Evolutionary conservation across 495 filamentous ascomycete species (phyloP).

Genomic region (Entonaema liquescens): DNA sequence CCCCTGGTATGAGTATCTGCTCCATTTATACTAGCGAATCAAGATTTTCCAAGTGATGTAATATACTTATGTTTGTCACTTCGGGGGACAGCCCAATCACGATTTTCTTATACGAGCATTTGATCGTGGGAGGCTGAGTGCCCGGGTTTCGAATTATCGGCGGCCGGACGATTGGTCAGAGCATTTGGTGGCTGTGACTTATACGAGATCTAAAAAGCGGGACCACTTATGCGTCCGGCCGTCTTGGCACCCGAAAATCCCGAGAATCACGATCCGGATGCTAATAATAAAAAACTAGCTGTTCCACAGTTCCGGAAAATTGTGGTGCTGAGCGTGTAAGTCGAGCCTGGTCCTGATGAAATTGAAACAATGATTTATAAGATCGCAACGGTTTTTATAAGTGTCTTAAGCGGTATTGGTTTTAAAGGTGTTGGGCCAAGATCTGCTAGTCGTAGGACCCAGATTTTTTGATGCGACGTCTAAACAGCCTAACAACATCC

Average conservation of each 20-base stretch:
- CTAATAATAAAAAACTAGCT: not conserved
- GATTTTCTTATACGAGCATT: not conserved
- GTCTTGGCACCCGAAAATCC: slow-evolving; percentile 1
- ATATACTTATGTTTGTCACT: not conserved
- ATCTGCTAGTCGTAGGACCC: not conserved
- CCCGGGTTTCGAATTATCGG: not conserved
- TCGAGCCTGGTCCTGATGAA: not conserved
- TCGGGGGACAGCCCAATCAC: not conserved
- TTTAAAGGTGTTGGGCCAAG: not conserved
- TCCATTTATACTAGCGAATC: not conserved
- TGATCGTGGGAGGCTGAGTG: not conserved
- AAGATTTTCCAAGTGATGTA: not conserved
- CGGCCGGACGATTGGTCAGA: not conserved
- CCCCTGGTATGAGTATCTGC: not conserved
- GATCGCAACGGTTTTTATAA: not conserved
- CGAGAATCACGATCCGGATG: not conserved
- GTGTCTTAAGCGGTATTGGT: too few species aligned
- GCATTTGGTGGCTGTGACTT: not conserved
- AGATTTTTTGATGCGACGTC: not conserved
- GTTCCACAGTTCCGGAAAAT: not conserved
- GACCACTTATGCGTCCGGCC: not conserved
- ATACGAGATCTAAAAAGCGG: not conserved
- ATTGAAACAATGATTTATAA: not conserved
- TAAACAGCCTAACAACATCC: not conserved
- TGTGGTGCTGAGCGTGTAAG: not conserved